Evolutionary conservation across 2,329 filamentous ascomycete genomes (phyloP).

Genomic region (Metarhizium guizhouense): DNA sequence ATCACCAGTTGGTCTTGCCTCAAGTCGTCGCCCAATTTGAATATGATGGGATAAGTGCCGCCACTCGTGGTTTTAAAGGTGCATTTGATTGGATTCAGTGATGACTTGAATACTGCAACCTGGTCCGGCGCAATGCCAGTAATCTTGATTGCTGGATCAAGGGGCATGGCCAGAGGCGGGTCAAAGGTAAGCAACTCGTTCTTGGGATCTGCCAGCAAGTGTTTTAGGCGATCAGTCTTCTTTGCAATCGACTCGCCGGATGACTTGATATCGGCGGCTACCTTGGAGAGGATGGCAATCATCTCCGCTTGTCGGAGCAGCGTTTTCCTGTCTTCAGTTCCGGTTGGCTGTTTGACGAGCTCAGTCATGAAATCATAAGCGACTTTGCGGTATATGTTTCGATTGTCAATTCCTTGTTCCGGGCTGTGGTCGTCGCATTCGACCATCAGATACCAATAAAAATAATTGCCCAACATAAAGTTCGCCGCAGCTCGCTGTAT

Average conservation of each 20-base stretch:
- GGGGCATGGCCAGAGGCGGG: conserved; percentile 74
- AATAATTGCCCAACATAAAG: conserved; percentile 84
- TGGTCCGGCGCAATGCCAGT: conserved; percentile 76
- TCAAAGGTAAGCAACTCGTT: conserved; percentile 81
- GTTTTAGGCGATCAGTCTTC: conserved; percentile 79
- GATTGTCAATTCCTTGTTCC: conserved; percentile 65
- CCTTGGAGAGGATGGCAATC: conserved; percentile 75
- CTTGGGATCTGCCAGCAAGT: conserved; percentile 76
- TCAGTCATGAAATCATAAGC: conserved; percentile 95
- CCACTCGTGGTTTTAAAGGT: conserved; percentile 77
- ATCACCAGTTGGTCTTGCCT: conserved; percentile 96
- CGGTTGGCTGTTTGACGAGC: conserved; percentile 61
- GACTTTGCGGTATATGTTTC: conserved; percentile 83
- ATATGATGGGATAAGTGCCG: conserved; percentile 80
- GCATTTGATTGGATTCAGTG: conserved; percentile 81
- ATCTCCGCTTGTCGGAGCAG: conserved; percentile 84
- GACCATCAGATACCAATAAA: conserved; percentile 98
- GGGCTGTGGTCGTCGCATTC: conserved; percentile 82
- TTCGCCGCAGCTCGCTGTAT: conserved; percentile 82
- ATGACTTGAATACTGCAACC: conserved; percentile 90
- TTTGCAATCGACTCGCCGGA: conserved; percentile 68
- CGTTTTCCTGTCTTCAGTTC: conserved; percentile 63
- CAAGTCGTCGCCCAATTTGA: conserved; percentile 94
- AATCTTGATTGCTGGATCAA: conserved; percentile 76
- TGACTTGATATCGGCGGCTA: conserved; percentile 80